A percentile compares a stretch with the other conserved stretches of the same genome.
These are phyloP conservation scores for Marsdenia floribunda DNA, from an alignment of 257 asterid genomes.

Conservation along the genomic window DNA sequence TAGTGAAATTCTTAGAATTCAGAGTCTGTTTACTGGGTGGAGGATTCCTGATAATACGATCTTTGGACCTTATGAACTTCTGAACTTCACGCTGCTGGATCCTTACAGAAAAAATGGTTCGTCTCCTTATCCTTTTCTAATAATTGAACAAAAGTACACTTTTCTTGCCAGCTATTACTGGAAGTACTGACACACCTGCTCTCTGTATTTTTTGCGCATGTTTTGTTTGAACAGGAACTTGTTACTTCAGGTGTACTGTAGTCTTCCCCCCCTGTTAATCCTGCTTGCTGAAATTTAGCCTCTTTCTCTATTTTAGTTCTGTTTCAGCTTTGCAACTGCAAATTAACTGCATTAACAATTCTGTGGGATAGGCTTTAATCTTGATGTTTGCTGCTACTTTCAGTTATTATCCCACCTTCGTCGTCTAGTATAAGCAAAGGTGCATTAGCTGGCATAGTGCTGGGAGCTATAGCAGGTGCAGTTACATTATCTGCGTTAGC, in stretches of 20 bases:
- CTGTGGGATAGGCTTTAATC: background rate
- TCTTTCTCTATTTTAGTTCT: background rate
- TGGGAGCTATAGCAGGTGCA: slow-evolving; percentile 79
- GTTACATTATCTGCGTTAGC: slow-evolving; percentile 57
- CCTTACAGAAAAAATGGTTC: slow-evolving; percentile 50
- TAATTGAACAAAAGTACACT: background rate
- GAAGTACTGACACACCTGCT: background rate
- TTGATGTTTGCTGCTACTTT: slow-evolving; percentile 2
- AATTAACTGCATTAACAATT: background rate
- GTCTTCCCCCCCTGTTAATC: background rate
- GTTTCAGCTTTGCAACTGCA: background rate
- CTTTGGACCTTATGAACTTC: slow-evolving; percentile 92
- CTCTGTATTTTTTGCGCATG: background rate
- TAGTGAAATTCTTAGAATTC: slow-evolving; percentile 63
- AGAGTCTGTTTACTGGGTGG: slow-evolving; percentile 77
- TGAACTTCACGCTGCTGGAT: slow-evolving; percentile 69
- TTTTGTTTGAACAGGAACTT: background rate
- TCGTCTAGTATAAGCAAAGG: slow-evolving; percentile 73
- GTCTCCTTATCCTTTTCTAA: slow-evolving; percentile 19
- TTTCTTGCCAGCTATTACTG: background rate
- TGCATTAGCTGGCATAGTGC: slow-evolving; percentile 67
- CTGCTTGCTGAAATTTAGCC: background rate
- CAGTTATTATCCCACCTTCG: slow-evolving; percentile 42
- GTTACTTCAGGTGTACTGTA: background rate
- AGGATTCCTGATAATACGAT: slow-evolving; percentile 50